Percentiles rank a stretch among this genome's conserved stretches.
These are phyloP conservation scores for Cercis canadensis DNA, from an alignment of 306 rosid species.

Conservation along the genomic window DNA sequence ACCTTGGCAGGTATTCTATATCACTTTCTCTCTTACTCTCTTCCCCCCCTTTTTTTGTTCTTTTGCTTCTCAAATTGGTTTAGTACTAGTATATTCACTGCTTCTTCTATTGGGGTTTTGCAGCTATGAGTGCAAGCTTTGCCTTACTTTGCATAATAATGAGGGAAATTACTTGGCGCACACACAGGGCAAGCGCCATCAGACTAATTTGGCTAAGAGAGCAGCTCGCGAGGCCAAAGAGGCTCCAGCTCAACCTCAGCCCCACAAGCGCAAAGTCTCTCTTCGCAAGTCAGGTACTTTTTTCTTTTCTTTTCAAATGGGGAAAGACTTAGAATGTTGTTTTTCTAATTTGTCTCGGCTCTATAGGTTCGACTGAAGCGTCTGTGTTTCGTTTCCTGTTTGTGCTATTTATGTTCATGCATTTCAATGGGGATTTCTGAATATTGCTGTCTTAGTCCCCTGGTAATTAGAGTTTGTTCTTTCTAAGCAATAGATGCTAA, in stretches of 20 bases:
- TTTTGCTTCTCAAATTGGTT: not conserved
- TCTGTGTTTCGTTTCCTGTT: too few species aligned
- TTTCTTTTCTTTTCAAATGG: not conserved
- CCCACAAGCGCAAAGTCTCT: constrained; percentile 87
- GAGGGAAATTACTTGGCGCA: constrained; percentile 98
- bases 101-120: constrained; percentile 17
- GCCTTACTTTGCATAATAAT: constrained; percentile 91
- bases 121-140: constrained; percentile 94
- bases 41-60: not conserved
- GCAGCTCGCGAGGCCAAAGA: constrained; percentile 98
- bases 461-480: too few species aligned
- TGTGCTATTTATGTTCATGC: too few species aligned
- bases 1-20: constrained; percentile 67
- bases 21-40: not conserved
- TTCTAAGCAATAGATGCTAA: too few species aligned
- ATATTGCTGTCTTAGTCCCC: too few species aligned
- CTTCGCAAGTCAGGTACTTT: constrained; percentile 71
- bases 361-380: too few species aligned
- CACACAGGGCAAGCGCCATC: constrained; percentile 96
- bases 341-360: not conserved
- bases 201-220: constrained; percentile 90
- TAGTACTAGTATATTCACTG: not conserved
- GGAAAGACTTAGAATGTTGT: not conserved
- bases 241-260: constrained; percentile 96
- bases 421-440: too few species aligned